Evolutionary conservation across 1,139 yeast species (phyloP).

Genomic region (Kluyveromyces marxianus): DNA sequence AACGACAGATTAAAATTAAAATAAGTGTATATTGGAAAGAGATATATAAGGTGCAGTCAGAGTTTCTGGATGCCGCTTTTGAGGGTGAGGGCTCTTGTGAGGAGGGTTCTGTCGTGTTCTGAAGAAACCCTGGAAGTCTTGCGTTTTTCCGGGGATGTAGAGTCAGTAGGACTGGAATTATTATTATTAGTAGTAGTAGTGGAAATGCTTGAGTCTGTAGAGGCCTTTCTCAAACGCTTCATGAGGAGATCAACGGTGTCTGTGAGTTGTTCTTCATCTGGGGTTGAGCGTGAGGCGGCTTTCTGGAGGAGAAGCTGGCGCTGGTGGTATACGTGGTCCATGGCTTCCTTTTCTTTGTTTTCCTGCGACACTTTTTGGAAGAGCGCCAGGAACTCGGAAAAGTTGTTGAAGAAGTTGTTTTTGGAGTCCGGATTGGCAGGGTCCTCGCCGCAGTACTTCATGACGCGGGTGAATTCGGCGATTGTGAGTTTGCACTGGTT

Average conservation of each 20-base stretch:
- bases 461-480: slow-evolving; percentile 48
- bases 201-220: too few relatives aligned
- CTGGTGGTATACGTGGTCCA: slow-evolving; percentile 61
- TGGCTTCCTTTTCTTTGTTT: slow-evolving; percentile 73
- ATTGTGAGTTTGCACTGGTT: slow-evolving; percentile 50
- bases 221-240: slow-evolving; percentile 16
- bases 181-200: too few relatives aligned
- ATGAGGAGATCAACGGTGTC: slow-evolving; percentile 22
- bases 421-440: slow-evolving; percentile 52
- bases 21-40: too few relatives aligned
- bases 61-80: slow-evolving; percentile 1
- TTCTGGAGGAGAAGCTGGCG: slow-evolving; percentile 58
- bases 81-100: slow-evolving; percentile 1
- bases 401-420: slow-evolving; percentile 62
- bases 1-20: too few relatives aligned
- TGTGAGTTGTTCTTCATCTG: slow-evolving; percentile 12
- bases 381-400: slow-evolving; percentile 64
- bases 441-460: slow-evolving; percentile 83
- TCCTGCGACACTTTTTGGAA: slow-evolving; percentile 73
- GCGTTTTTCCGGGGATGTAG: slow-evolving; percentile 1
- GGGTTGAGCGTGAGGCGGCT: slow-evolving; percentile 15
- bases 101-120: neutral
- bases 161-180: neutral
- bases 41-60: neutral
- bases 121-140: neutral